Evolutionary conservation across 305 asterid species (phyloP), one percentile per base, ranked within the genome.

Genomic region (Fraxinus sp.): DNA sequence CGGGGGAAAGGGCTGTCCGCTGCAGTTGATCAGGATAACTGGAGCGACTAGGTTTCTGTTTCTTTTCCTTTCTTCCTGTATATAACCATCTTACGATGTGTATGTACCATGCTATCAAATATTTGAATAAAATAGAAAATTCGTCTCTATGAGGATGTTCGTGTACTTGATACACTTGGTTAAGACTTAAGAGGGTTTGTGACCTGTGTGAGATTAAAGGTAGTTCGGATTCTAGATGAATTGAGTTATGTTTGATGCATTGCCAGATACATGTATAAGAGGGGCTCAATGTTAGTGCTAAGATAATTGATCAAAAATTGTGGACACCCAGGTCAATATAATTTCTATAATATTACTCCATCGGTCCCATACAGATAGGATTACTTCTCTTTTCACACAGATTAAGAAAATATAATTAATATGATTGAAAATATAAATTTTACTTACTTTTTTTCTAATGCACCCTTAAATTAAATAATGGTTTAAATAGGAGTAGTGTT

Each of bases 31-130:
- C 88, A 88, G 83, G 99, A 95, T 87, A 89, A 92, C 87, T 95
- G 99, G 99, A 95, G 99, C 43, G 97, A 94, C 88, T 94, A 92
- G 87, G 87, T 79, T 83, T 57, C 77, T 49, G 10, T 52, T 77
- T 70, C 70, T 35, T 59, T 16, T 70, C 35, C 30, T 43, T 74
- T 62, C 73, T 59, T n/a, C 77, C 7, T 81, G 83, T 62, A 83
- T 82, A 75, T 76, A 70, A 3, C 1, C 9, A 70, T 32, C 8
- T 30, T 70, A 10, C 16, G 71, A 2, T 59, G 22, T 57, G 71
- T 70, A 28, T 80, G 71, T 52, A 35, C 80, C 70, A 46, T 52
- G 30, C 46, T 28, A 5, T 30, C 18, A 26, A 77, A 77, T 52
- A 49, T 22, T 7, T 14, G 55, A 77, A 28, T 39, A 68, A 70